phyloP scores from a whole-genome alignment of 352 stramenopile genomes.

The Phytopythium litorale region DNA sequence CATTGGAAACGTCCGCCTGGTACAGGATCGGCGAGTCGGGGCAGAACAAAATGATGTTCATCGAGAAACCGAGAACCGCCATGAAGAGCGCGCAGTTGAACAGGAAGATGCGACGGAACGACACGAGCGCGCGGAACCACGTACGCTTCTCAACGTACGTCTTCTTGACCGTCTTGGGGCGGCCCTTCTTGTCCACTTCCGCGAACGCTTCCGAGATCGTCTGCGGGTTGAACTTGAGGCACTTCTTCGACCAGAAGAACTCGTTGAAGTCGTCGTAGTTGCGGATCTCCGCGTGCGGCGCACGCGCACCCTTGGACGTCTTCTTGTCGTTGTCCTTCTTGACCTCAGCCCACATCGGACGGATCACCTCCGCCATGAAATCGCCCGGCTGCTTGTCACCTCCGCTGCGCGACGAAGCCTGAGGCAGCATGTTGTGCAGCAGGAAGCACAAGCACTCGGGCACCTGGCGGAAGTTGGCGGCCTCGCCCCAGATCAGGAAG shows the following conservation, averaged over 20 bases:
- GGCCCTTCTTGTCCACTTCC: slow-evolving; percentile 77
- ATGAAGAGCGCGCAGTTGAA: slow-evolving; percentile 79
- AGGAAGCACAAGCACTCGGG: slow-evolving; percentile 81
- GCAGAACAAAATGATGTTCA: slow-evolving; percentile 80
- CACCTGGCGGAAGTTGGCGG: slow-evolving; percentile 80
- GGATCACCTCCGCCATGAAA: slow-evolving; percentile 74
- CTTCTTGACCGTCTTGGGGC: slow-evolving; percentile 80
- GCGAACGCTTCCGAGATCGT: slow-evolving; percentile 69
- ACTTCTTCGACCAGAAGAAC: slow-evolving; percentile 89
- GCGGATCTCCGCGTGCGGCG: slow-evolving; percentile 68
- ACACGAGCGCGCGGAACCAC: slow-evolving; percentile 70
- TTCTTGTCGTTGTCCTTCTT: slow-evolving; percentile 90
- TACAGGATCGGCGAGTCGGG: slow-evolving; percentile 79
- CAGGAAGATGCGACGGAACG: slow-evolving; percentile 81
- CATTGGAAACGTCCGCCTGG: slow-evolving; percentile 41
- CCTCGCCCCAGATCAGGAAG: slow-evolving; percentile 85
- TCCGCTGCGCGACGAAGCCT: slow-evolving; percentile 51
- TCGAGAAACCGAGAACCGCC: slow-evolving; percentile 50
- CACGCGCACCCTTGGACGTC: slow-evolving; percentile 68
- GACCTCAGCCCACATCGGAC: slow-evolving; percentile 75
- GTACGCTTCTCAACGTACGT: slow-evolving; percentile 79
- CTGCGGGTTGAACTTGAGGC: slow-evolving; percentile 67
- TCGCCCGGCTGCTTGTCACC: slow-evolving; percentile 53
- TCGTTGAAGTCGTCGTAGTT: slow-evolving; percentile 91
- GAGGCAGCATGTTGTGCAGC: slow-evolving; percentile 69